Conservation (phyloP, 768 basidiomycete species). For the Bullera alba region DNA sequence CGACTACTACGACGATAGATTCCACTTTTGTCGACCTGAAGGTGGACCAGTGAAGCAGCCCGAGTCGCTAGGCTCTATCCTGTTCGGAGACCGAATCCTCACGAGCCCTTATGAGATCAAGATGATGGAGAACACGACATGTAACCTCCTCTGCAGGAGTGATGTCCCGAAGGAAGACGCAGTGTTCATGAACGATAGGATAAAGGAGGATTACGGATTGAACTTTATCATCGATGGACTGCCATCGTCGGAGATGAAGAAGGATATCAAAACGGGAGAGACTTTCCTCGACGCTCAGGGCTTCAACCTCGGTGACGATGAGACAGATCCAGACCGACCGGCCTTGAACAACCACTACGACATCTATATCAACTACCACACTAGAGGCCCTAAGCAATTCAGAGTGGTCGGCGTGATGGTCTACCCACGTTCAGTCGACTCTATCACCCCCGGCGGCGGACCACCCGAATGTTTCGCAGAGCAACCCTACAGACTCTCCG, state of each 20-base stretch:
- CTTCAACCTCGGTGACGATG: slow-evolving; percentile 71
- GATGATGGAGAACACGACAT: slow-evolving; percentile 70
- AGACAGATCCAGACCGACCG: slow-evolving; percentile 55
- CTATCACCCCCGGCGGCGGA: slow-evolving; percentile 15
- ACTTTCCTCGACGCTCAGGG: slow-evolving; percentile 78
- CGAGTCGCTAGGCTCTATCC: slow-evolving; percentile 81
- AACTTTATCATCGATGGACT: slow-evolving; percentile 94
- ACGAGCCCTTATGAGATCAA: slow-evolving; percentile 82
- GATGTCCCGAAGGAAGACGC: slow-evolving; percentile 64
- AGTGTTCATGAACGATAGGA: slow-evolving; percentile 83
- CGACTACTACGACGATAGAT: slow-evolving; percentile 81
- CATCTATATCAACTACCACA: slow-evolving; percentile 63
- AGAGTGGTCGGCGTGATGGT: slow-evolving; percentile 90
- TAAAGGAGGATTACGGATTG: slow-evolving; percentile 82
- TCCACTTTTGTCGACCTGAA: slow-evolving; percentile 77
- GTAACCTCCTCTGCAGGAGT: slow-evolving; percentile 64
- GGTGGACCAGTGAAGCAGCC: slow-evolving; percentile 57
- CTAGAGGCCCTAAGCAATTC: slow-evolving; percentile 57
- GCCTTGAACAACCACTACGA: slow-evolving; percentile 83
- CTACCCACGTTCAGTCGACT: slow-evolving; percentile 47
- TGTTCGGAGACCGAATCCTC: slow-evolving; percentile 95
- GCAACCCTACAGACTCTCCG: slow-evolving; percentile 54
- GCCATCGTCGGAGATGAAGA: slow-evolving; percentile 87
- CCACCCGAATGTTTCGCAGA: slow-evolving; percentile 32
- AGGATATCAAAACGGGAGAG: slow-evolving; percentile 69